These are phyloP conservation scores for Oryza nivara DNA, from an alignment of 176 grass and related monocot species.

Conservation along the genomic window DNA sequence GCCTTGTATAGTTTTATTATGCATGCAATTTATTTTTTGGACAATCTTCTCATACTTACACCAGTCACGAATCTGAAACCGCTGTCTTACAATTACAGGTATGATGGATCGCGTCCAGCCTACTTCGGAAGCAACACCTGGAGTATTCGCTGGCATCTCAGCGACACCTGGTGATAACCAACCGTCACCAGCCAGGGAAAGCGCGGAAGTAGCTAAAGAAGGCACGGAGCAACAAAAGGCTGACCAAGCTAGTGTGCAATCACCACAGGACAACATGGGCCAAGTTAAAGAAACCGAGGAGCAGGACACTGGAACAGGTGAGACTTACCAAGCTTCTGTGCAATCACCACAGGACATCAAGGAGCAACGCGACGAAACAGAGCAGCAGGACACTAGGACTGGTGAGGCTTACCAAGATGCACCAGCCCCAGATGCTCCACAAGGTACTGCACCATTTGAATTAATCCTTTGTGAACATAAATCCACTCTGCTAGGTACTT, in stretches of 20 bases:
- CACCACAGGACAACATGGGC: background rate
- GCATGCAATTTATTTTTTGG: background rate
- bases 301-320: slow-evolving; percentile 19
- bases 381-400: no score
- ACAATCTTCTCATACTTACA: background rate
- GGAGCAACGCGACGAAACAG: no score
- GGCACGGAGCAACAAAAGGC: background rate
- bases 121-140: background rate
- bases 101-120: background rate
- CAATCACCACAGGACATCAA: no score
- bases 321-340: background rate
- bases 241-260: slow-evolving; percentile 2
- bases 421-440: background rate
- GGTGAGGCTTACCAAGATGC: background rate
- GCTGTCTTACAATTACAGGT: slow-evolving; percentile 6
- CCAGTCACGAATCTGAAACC: background rate
- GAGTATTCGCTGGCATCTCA: background rate
- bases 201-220: background rate
- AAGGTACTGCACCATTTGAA: slow-evolving; percentile 30
- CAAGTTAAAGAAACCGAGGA: slow-evolving; percentile 28
- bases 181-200: slow-evolving; percentile 13
- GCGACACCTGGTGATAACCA: background rate
- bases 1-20: background rate
- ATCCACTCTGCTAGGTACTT: background rate
- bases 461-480: background rate